Conservation (phyloP, 768 basidiomycete species). For the Imleria badia region DNA sequence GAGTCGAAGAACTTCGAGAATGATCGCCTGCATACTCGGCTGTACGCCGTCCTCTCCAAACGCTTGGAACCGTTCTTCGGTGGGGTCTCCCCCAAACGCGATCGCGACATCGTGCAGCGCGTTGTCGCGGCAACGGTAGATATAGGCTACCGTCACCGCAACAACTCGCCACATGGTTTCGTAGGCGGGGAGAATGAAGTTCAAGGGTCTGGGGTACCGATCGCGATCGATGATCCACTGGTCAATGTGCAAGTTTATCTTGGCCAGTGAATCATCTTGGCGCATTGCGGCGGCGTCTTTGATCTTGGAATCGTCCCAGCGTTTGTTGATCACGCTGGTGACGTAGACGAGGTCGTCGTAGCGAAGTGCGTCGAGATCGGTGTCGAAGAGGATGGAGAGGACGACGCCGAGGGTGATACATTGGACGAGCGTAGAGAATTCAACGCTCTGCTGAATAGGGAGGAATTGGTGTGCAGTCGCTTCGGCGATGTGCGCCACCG, state of each 20-base stretch:
- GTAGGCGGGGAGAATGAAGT: slow-evolving; percentile 59
- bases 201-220: slow-evolving; percentile 37
- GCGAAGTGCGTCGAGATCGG: slow-evolving; percentile 30
- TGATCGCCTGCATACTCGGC: slow-evolving; percentile 25
- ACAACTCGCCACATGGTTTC: slow-evolving; percentile 68
- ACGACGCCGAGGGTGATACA: slow-evolving; percentile 43
- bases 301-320: slow-evolving; percentile 26
- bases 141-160: slow-evolving; percentile 41
- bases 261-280: slow-evolving; percentile 30
- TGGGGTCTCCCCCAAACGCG: slow-evolving; percentile 22
- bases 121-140: slow-evolving; percentile 24
- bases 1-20: slow-evolving; percentile 30
- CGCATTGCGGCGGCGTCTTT: slow-evolving; percentile 11
- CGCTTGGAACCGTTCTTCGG: slow-evolving; percentile 15
- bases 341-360: slow-evolving; percentile 39
- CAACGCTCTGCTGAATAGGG: neutral
- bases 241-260: slow-evolving; percentile 29
- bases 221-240: slow-evolving; percentile 38
- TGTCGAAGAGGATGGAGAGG: slow-evolving; percentile 40
- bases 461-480: slow-evolving; percentile 15
- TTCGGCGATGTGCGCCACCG: slow-evolving; percentile 15
- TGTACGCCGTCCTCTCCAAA: slow-evolving; percentile 12
- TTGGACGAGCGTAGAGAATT: slow-evolving; percentile 44
- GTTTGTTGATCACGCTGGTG: slow-evolving; percentile 38
- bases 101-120: slow-evolving; percentile 27